A percentile compares a stretch with the other conserved stretches of the same genome.
Evolutionary conservation across 805 yeast species (phyloP).

Genomic region (Wickerhamiella musiphila): DNA sequence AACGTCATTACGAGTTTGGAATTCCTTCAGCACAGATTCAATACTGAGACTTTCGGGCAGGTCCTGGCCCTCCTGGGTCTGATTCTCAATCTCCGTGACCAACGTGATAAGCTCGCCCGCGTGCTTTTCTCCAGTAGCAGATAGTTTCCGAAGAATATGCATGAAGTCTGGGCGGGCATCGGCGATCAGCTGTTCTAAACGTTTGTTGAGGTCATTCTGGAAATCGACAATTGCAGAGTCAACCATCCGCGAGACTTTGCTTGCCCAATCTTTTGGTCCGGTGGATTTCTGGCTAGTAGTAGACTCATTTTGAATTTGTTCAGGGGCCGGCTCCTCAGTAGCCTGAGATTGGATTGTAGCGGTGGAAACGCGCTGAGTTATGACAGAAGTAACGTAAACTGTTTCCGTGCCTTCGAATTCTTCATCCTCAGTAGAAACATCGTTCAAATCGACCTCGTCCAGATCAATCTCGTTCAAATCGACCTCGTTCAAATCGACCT

Average conservation of each 20-base stretch:
- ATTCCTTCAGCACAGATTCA: constrained; percentile 3
- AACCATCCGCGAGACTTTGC: constrained; percentile 12
- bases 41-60: too few species aligned
- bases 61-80: constrained; percentile 6
- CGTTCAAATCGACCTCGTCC: background rate
- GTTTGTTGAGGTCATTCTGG: constrained; percentile 9
- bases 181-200: constrained; percentile 4
- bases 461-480: background rate
- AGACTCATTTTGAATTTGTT: background rate
- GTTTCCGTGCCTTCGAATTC: too few species aligned
- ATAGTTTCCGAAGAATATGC: constrained; percentile 10
- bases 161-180: constrained; percentile 15
- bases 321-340: too few species aligned
- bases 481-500: background rate
- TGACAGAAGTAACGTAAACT: too few species aligned
- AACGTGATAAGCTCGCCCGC: constrained; percentile 7
- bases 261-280: too few species aligned
- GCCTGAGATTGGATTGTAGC: too few species aligned
- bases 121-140: constrained; percentile 9
- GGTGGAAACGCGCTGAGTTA: too few species aligned
- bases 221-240: constrained; percentile 11
- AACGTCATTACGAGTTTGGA: constrained; percentile 10
- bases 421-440: too few species aligned
- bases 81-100: constrained; percentile 11
- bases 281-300: background rate